These are phyloP conservation scores for Salicornia ramosissima DNA, from an alignment of 148 eudicot species.

Conservation along the genomic window DNA sequence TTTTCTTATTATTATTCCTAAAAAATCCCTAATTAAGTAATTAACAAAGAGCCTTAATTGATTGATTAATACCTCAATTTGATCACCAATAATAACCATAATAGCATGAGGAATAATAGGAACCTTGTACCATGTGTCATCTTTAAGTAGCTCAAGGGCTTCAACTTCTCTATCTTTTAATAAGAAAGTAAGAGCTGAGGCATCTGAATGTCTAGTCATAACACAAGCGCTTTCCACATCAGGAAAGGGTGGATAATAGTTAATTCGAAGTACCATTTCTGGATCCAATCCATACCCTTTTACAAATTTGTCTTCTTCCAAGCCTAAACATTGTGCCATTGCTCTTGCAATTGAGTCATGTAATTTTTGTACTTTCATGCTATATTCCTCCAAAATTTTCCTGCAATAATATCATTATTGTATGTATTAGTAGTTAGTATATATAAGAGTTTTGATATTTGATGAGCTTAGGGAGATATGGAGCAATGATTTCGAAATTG, in stretches of 20 bases:
- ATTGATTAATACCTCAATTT: slow-evolving; percentile 38
- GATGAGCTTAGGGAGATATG: no score
- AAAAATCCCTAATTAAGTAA: no score
- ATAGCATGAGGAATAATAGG: slow-evolving; percentile 45
- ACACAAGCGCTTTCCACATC: slow-evolving; percentile 1
- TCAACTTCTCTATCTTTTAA: slow-evolving; percentile 39
- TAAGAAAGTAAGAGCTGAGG: slow-evolving; percentile 20
- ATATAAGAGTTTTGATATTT: no score
- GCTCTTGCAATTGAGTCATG: slow-evolving; percentile 31
- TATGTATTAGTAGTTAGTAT: no score
- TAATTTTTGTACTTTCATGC: slow-evolving; percentile 13
- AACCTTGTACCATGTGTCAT: slow-evolving; percentile 45
- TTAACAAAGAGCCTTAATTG: no score
- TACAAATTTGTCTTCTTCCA: slow-evolving; percentile 34
- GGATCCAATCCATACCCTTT: slow-evolving; percentile 29
- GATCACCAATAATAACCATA: slow-evolving; percentile 44
- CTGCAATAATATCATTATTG: no score
- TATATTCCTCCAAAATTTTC: slow-evolving; percentile 24
- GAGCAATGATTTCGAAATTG: no score
- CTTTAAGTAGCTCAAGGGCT: slow-evolving; percentile 50
- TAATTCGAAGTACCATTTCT: slow-evolving; percentile 16
- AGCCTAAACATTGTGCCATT: slow-evolving; percentile 31
- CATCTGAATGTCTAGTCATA: slow-evolving; percentile 19
- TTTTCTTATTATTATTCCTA: no score
- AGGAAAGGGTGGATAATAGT: slow-evolving; percentile 21